Percentiles rank a stretch among this genome's conserved stretches.
Conservation (phyloP, 352 stramenopile species). For the Phytophthora citricola region DNA sequence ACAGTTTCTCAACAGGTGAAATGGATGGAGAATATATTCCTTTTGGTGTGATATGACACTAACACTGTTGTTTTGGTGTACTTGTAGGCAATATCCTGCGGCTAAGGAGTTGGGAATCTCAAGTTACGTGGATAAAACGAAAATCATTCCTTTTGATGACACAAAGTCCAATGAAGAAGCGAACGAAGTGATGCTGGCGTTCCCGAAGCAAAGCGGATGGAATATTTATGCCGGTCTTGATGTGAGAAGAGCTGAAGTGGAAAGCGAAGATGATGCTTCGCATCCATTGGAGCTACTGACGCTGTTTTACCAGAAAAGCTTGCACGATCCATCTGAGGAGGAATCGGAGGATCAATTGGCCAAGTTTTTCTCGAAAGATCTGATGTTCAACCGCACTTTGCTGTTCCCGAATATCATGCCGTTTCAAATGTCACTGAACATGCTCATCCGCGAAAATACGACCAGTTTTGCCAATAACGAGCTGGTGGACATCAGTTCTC, state of each 20-base stretch:
- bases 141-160: conserved; percentile 47
- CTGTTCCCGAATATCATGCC: conserved; percentile 58
- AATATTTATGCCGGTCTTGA: conserved; percentile 63
- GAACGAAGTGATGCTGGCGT: conserved; percentile 47
- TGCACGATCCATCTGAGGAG: conserved; percentile 21
- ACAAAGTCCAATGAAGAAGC: conserved; percentile 41
- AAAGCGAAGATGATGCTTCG: conserved; percentile 5
- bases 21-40: neutral
- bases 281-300: conserved; percentile 43
- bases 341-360: conserved; percentile 39
- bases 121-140: conserved; percentile 43
- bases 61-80: conserved; percentile 7
- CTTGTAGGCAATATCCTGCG: conserved; percentile 50
- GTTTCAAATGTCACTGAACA: conserved; percentile 65
- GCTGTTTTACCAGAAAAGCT: conserved; percentile 49
- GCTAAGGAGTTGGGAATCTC: conserved; percentile 56
- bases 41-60: neutral
- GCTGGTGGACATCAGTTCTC: conserved; percentile 1
- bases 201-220: conserved; percentile 40
- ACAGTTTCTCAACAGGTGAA: conserved; percentile 50
- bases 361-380: conserved; percentile 48
- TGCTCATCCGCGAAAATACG: conserved; percentile 45
- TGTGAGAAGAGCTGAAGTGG: conserved; percentile 36
- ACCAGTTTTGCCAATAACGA: conserved; percentile 15
- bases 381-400: conserved; percentile 36